These are phyloP conservation scores for Fraxinus excelsior DNA, from an alignment of 257 asterid genomes.

Conservation along the genomic window DNA sequence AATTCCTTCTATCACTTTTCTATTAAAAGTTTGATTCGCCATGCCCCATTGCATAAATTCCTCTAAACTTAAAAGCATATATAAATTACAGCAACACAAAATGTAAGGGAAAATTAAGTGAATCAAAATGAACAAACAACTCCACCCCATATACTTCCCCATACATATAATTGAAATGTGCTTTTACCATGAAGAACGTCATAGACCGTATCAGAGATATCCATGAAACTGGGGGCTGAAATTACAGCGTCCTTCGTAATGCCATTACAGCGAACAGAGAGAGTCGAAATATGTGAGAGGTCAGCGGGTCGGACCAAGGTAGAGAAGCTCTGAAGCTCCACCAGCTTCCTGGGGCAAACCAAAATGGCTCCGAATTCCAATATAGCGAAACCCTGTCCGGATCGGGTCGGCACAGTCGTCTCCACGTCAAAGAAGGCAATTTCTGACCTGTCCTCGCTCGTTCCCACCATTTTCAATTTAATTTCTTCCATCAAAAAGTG, in stretches of 20 bases:
- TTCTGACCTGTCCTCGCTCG: constrained; percentile 57
- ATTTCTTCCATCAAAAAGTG: neutral
- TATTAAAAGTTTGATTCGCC: neutral
- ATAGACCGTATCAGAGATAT: constrained; percentile 74
- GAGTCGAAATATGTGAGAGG: constrained; percentile 61
- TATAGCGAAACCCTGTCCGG: constrained; percentile 69
- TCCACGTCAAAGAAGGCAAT: constrained; percentile 93
- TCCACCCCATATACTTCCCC: neutral
- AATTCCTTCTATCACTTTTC: neutral
- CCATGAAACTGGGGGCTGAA: constrained; percentile 73
- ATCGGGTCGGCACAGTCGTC: constrained; percentile 78
- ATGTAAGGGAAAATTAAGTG: neutral
- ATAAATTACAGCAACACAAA: neutral
- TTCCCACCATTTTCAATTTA: constrained; percentile 27
- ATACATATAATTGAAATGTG: neutral
- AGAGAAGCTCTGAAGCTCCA: constrained; percentile 79
- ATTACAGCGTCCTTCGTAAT: constrained; percentile 64
- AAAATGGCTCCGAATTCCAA: constrained; percentile 88
- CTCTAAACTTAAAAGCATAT: neutral
- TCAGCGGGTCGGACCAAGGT: constrained; percentile 74
- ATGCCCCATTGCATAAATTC: neutral
- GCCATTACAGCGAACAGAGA: constrained; percentile 84
- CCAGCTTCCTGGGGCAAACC: constrained; percentile 91
- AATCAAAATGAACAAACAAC: neutral
- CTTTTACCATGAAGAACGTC: constrained; percentile 74